Conservation (phyloP, 768 basidiomycete species). For the Kwoniella sp. region DNA sequence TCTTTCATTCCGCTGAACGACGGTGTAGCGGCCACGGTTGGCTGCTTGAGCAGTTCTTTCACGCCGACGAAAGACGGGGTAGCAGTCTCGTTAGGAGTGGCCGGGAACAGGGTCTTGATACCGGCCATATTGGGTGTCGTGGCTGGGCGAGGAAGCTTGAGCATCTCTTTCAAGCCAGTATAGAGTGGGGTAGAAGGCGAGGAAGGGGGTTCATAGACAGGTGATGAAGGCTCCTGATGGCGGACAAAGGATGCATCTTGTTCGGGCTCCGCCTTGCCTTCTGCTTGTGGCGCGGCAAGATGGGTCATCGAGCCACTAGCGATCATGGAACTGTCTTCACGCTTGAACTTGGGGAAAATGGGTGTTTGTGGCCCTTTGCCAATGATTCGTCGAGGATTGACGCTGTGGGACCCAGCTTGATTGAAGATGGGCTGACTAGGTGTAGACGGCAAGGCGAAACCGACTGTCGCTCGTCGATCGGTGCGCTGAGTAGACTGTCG, state of each 20-base stretch:
- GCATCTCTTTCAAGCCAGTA: constrained; percentile 27
- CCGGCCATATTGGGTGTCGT: constrained; percentile 45
- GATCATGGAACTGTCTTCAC: neutral
- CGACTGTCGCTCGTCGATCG: constrained; percentile 46
- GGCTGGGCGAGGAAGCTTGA: constrained; percentile 18
- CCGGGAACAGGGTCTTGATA: constrained; percentile 33
- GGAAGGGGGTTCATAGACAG: constrained; percentile 15
- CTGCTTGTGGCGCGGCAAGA: neutral
- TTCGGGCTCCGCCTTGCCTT: constrained; percentile 14
- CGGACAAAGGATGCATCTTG: neutral
- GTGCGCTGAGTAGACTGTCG: constrained; percentile 35
- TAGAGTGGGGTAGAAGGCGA: constrained; percentile 29
- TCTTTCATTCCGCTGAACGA: constrained; percentile 36
- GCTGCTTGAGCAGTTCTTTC: constrained; percentile 28
- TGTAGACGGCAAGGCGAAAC: constrained; percentile 41
- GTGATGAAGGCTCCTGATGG: constrained; percentile 3
- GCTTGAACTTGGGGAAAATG: constrained; percentile 20
- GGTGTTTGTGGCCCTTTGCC: constrained; percentile 17
- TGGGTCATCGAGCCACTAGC: neutral
- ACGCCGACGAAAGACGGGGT: constrained; percentile 38
- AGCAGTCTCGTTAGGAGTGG: constrained; percentile 13
- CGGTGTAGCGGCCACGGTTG: constrained; percentile 36
- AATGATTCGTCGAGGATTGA: constrained; percentile 1
- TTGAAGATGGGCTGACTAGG: constrained; percentile 23
- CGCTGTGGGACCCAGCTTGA: constrained; percentile 26